These are phyloP conservation scores for Cytospora piceae DNA, from an alignment of 2,329 filamentous ascomycete genomes.

Conservation along the genomic window DNA sequence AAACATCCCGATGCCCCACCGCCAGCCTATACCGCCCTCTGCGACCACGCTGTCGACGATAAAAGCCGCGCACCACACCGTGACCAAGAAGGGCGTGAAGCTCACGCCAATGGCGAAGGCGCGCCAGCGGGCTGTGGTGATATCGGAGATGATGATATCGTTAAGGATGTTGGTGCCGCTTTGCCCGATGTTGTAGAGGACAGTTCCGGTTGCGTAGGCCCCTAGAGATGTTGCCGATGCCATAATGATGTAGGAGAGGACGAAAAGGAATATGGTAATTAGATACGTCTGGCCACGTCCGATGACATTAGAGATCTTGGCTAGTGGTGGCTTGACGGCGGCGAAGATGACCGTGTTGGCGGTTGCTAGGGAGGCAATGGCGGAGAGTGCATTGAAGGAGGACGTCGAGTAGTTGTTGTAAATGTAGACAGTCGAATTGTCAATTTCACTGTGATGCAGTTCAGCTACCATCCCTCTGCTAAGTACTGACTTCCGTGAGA, in stretches of 20 bases:
- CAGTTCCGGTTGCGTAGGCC: slow-evolving; percentile 55
- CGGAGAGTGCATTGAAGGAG: slow-evolving; percentile 38
- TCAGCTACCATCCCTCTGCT: neutral
- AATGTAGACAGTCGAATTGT: slow-evolving; percentile 38
- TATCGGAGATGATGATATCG: slow-evolving; percentile 66
- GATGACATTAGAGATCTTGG: slow-evolving; percentile 65
- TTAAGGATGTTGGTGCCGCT: slow-evolving; percentile 64
- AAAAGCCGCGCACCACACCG: slow-evolving; percentile 58
- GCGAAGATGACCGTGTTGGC: slow-evolving; percentile 47
- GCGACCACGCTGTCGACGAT: slow-evolving; percentile 43
- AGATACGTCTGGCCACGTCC: slow-evolving; percentile 64
- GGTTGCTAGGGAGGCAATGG: slow-evolving; percentile 38
- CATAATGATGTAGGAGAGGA: slow-evolving; percentile 61
- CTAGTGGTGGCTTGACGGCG: slow-evolving; percentile 63
- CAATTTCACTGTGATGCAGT: slow-evolving; percentile 33
- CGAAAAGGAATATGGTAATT: slow-evolving; percentile 56
- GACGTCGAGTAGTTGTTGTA: slow-evolving; percentile 42
- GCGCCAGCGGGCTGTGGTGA: slow-evolving; percentile 56
- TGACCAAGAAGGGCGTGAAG: slow-evolving; percentile 59
- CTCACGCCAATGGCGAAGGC: slow-evolving; percentile 53
- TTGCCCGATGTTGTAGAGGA: slow-evolving; percentile 63
- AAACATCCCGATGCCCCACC: slow-evolving; percentile 63
- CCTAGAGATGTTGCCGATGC: slow-evolving; percentile 57
- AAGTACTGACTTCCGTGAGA: neutral
- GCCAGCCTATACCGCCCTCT: slow-evolving; percentile 49